phyloP scores from a whole-genome alignment of 1,284 basidiomycete genomes.

The Rhodotorula sp. region DNA sequence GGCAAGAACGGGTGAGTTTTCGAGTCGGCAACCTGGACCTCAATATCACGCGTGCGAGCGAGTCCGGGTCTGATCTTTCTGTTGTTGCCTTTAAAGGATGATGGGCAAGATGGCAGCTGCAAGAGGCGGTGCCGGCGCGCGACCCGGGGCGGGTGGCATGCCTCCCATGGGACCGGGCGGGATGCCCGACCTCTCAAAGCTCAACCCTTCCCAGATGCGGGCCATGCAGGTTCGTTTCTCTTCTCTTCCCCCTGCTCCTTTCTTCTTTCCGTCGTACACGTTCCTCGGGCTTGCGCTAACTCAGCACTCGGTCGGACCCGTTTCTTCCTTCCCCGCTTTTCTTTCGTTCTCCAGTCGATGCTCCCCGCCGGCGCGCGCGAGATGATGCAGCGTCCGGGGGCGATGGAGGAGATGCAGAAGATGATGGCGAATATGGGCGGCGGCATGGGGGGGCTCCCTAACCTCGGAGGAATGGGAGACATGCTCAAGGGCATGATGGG shows the following conservation, averaged over 20 bases:
- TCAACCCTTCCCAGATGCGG: conserved; percentile 80
- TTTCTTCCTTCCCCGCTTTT: no score
- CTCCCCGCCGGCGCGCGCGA: conserved; percentile 33
- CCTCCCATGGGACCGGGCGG: conserved; percentile 29
- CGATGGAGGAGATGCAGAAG: conserved; percentile 57
- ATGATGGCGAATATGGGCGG: conserved; percentile 46
- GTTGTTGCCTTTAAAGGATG: no score
- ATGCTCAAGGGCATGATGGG: conserved; percentile 43
- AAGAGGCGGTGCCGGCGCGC: conserved; percentile 61
- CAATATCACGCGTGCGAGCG: not conserved
- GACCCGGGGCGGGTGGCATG: conserved; percentile 60
- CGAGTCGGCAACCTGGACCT: conserved; percentile 40
- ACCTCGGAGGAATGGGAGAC: conserved; percentile 44
- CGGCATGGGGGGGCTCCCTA: conserved; percentile 35
- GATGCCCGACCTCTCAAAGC: conserved; percentile 40
- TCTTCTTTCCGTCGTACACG: not conserved
- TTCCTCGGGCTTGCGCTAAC: no score
- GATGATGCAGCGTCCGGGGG: conserved; percentile 27
- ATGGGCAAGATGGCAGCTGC: conserved; percentile 77
- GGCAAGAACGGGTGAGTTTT: conserved; percentile 75
- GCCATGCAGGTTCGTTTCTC: conserved; percentile 70
- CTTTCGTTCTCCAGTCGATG: conserved; percentile 13
- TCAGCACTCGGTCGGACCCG: no score
- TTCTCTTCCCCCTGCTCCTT: not conserved
- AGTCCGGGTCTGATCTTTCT: not conserved